Conservation (phyloP, 176 grass and related monocot genomes). For the Miscanthus lutarioriparius region DNA sequence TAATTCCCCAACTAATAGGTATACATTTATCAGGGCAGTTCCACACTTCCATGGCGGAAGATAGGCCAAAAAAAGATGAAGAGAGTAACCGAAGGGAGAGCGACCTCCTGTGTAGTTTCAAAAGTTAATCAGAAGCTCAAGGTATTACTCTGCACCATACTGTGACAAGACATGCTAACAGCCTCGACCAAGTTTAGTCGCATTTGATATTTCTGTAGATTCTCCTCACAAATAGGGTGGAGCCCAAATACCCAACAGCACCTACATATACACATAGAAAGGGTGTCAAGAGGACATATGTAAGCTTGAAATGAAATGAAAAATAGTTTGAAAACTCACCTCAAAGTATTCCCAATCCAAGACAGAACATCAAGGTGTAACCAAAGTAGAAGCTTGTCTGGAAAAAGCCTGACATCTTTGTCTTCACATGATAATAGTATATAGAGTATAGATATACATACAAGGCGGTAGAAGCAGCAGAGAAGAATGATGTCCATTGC, state of each 20-base stretch:
- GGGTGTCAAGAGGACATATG: not conserved
- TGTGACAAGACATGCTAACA: conserved; percentile 34
- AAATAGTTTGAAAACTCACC: conserved; percentile 56
- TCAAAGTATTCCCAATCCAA: conserved; percentile 91
- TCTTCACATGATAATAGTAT: conserved; percentile 96
- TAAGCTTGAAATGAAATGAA: conserved; percentile 16
- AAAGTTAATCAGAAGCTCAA: conserved; percentile 57
- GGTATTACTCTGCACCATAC: conserved; percentile 31
- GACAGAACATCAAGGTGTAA: conserved; percentile 98
- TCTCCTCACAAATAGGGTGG: conserved; percentile 93
- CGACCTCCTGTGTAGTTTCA: conserved; percentile 49
- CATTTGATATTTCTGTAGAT: conserved; percentile 99
- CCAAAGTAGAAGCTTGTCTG: conserved; percentile 99
- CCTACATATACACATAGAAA: conserved; percentile 52
- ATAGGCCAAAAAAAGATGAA: conserved; percentile 21
- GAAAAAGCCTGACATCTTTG: conserved; percentile 99
- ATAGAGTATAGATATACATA: conserved; percentile 97
- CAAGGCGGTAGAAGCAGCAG: conserved; percentile 85
- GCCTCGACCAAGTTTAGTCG: conserved; percentile 64
- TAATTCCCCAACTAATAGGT: conserved; percentile 62
- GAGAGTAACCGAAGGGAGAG: conserved; percentile 42
- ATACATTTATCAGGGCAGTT: conserved; percentile 59
- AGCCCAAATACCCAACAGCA: conserved; percentile 93
- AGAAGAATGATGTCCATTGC: conserved; percentile 99
- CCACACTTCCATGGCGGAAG: conserved; percentile 26